phyloP scores from a whole-genome alignment of 768 basidiomycete genomes.

The Boletus patriciae region DNA sequence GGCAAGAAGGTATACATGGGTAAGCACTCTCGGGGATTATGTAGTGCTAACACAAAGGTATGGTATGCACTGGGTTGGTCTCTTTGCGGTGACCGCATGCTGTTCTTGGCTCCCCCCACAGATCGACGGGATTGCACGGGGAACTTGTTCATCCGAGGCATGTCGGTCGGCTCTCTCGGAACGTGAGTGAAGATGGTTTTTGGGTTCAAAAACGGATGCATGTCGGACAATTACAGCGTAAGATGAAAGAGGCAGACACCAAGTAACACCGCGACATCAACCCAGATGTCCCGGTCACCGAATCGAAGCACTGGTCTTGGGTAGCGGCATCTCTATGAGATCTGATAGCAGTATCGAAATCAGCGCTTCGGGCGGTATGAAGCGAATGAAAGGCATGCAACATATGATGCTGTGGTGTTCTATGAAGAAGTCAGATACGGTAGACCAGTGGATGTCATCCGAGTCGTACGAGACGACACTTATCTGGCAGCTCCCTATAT shows the following conservation, averaged over 20 bases:
- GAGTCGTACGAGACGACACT: slow-evolving; percentile 19
- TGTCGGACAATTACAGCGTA: not conserved
- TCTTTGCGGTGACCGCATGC: not conserved
- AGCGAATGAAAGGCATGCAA: not conserved
- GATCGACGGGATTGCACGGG: not conserved
- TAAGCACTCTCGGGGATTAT: slow-evolving; percentile 8
- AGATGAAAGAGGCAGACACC: not conserved
- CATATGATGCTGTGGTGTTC: slow-evolving; percentile 16
- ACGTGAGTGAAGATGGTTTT: not conserved
- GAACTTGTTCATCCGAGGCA: not conserved
- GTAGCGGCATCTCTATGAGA: not conserved
- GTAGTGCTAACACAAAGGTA: not conserved
- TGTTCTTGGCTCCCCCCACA: not conserved
- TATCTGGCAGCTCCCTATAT: not conserved
- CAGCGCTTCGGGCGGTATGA: not conserved
- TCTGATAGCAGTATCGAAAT: slow-evolving; percentile 13
- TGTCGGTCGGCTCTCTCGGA: not conserved
- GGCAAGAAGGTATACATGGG: not conserved
- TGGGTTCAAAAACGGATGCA: not conserved
- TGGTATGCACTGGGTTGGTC: not conserved
- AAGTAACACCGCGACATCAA: not conserved
- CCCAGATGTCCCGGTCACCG: not conserved
- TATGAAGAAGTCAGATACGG: not conserved
- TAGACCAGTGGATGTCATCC: not conserved
- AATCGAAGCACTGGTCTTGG: not conserved